Base-by-base conservation (phyloP, 768 basidiomycete genomes). In the Podaxis rugospora region DNA sequence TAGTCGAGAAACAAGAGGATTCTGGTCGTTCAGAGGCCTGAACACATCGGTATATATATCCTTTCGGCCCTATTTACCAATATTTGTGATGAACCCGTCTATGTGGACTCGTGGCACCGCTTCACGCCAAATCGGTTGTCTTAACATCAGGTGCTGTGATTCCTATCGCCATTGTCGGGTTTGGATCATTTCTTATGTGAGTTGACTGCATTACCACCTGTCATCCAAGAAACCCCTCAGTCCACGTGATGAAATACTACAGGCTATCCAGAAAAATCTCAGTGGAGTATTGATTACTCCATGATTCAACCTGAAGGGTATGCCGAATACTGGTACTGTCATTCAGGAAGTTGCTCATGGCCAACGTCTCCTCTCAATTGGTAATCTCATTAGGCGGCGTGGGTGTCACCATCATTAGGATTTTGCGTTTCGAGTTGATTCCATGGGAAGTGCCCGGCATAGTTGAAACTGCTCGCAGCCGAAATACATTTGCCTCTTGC, bases 221-320 rank as follows among this genome's bases (percentile, higher is more conserved):
- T 28, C 53, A 36, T 64, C 62, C 65, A 63, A 32, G 9, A 63
- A 67, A 59, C 57, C 37, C 55, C 63, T 59, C 62, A 56, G 57
- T 11, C 11, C 42, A 56, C 54, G 63, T 57, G 51, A 58, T 51
- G 50, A 50, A 49, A 39, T 35, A 39, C 44, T 39, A 61, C 55
- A 55, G 49, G 50, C 50, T 40, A 50, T 60, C 61, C 51, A 61
- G 47, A 56, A 55, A 55, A 53, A 14, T 35, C 58, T 28, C 59
- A 61, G 18, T 25, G 21, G 27, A 37, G 32, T 44, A 32, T 14
- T 27, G 16, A 4, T 5, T 35, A 23, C 36, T 53, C 4, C 51
- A 32, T 52, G 36, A 52, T 11, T 18, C 35, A 36, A 37, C 2
- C 21, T 23, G n/a, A 16, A 44, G 42, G 16, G 18, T 14, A 4